Conservation (phyloP, 164 flowering plant genomes). For the Malania oleifera region DNA sequence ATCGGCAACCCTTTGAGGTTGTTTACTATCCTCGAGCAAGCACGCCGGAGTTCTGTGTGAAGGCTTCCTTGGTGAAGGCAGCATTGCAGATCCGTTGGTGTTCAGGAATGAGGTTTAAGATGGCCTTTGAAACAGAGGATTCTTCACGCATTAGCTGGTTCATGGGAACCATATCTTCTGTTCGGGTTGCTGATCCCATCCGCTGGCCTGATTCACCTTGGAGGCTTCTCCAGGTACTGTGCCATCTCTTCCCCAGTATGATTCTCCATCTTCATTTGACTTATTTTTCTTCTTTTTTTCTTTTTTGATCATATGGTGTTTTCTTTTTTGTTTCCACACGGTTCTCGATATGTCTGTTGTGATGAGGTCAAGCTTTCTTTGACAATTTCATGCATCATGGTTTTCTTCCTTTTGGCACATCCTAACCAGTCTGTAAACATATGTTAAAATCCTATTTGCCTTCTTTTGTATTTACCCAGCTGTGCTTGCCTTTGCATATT, state of each 20-base stretch:
- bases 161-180: constrained; percentile 58
- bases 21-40: constrained; percentile 59
- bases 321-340: not conserved
- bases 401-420: too few species aligned
- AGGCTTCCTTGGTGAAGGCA: constrained; percentile 33
- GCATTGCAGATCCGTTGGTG: constrained; percentile 56
- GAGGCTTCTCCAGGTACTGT: constrained; percentile 62
- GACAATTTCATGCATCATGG: too few species aligned
- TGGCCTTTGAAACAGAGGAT: constrained; percentile 71
- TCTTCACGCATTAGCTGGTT: constrained; percentile 68
- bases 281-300: not conserved
- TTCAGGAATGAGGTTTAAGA: constrained; percentile 64
- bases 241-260: not conserved
- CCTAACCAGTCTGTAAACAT: too few species aligned
- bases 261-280: not conserved
- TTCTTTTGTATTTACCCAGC: too few species aligned
- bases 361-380: too few species aligned
- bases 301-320: not conserved
- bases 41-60: constrained; percentile 64
- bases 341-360: too few species aligned
- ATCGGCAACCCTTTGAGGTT: constrained; percentile 49
- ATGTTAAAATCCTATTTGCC: too few species aligned
- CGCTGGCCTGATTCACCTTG: constrained; percentile 68
- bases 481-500: too few species aligned
- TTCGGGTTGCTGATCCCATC: constrained; percentile 49